Base-by-base conservation (phyloP, 1,284 basidiomycete species). In the Coniferiporia weirii region DNA sequence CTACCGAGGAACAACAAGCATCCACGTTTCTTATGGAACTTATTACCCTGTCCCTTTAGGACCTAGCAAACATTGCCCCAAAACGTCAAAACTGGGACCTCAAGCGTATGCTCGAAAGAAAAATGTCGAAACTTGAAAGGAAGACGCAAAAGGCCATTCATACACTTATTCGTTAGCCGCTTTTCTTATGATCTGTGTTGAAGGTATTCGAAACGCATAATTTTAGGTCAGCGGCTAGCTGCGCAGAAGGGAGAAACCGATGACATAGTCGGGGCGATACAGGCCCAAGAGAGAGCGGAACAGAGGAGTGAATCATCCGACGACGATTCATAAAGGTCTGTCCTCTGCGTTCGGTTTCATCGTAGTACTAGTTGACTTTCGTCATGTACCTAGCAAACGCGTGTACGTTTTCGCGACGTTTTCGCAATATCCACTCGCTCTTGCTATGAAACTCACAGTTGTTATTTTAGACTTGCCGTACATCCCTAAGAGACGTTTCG, bases 51-150 rank as follows among this genome's bases (percentile, higher is more conserved):
- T 32, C 32, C 50, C 34, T 57, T 52, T 69, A 97, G 93, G 94
- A 98, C 69, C 79, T 98, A 27, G 91, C 94, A 70, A 98, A 97
- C 70, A 98, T 99, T 65, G 95, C 95, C 27, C 96, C 96, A 1
- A 96, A 95, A 78, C 82, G 93, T 52, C 85, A 91, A 9, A 98
- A 98, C 72, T 98, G 96, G 95, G 96, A 98, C 73, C 76, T 99
- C 64, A 98, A 96, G 72, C 85, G 95, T 51, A 94, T 98, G 69
- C 86, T 95, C 74, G 91, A 93, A 59, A 93, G 90, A 74, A 91
- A 95, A 68, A 78, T 96, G 55, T 80, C 84, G 10, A 95, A 88
- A 70, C 77, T 98, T n/a, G 93, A 97, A 69, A 79, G 91, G 63
- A 85, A 85, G 71, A 97, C 94, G 1, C 91, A 96, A 66, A 91